A percentile compares a stretch with the other conserved stretches of the same genome.
phyloP scores from a whole-genome alignment of 805 yeast genomes.

The Nakazawaea ernobii region DNA sequence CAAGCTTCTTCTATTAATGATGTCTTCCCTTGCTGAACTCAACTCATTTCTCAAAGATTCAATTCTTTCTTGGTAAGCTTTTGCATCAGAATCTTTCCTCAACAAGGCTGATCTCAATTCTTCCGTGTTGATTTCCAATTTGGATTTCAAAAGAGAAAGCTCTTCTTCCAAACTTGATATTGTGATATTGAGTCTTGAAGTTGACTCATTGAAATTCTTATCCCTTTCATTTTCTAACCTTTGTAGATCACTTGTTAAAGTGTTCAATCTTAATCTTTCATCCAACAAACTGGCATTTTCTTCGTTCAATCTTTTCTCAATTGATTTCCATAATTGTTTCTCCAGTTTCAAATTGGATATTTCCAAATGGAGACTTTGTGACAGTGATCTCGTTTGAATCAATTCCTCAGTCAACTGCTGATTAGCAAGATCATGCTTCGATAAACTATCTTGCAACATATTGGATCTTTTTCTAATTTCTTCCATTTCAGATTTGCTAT shows the following conservation, averaged over 20 bases:
- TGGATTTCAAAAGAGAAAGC: constrained; percentile 36
- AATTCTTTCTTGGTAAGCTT: constrained; percentile 54
- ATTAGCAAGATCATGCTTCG: constrained; percentile 43
- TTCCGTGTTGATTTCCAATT: constrained; percentile 37
- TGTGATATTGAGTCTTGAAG: constrained; percentile 42
- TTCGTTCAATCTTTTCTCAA: constrained; percentile 43
- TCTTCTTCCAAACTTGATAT: constrained; percentile 45
- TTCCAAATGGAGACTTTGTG: constrained; percentile 39
- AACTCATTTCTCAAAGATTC: constrained; percentile 47
- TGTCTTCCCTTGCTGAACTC: constrained; percentile 32
- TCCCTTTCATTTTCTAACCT: constrained; percentile 58
- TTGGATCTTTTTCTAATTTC: constrained; percentile 35
- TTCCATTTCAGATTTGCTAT: constrained; percentile 37
- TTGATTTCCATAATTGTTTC: constrained; percentile 39
- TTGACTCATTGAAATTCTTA: constrained; percentile 39
- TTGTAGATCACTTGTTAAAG: constrained; percentile 56
- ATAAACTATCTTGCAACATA: constrained; percentile 34
- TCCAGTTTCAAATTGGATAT: constrained; percentile 49
- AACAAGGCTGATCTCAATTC: constrained; percentile 49
- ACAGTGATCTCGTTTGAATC: constrained; percentile 41
- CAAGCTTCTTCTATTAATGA: constrained; percentile 33
- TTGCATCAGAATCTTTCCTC: constrained; percentile 50
- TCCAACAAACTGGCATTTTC: constrained; percentile 48
- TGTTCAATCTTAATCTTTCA: constrained; percentile 56
- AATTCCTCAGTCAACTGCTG: constrained; percentile 49